Percentiles rank a stretch among this genome's conserved stretches.
Conservation (phyloP, 768 basidiomycete genomes). For the Lanmaoa pseudosensibilis region DNA sequence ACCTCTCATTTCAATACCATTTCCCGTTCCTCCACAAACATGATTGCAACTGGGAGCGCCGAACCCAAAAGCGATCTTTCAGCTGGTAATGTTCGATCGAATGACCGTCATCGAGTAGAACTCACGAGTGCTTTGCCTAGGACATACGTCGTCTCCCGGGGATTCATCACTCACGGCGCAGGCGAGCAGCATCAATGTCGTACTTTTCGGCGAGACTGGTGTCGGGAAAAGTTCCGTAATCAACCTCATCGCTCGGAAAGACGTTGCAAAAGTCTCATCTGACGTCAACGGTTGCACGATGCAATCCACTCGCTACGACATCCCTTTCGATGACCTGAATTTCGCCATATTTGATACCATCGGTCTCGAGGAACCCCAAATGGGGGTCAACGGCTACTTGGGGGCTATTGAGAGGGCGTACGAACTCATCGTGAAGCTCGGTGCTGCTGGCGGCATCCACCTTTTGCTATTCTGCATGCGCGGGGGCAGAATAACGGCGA, state of each 20-base stretch:
- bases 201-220: conserved; percentile 45
- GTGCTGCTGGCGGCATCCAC: conserved; percentile 36
- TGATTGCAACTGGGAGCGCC: neutral
- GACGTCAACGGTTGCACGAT: conserved; percentile 39
- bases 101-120: neutral
- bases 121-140: conserved; percentile 11
- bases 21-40: conserved; percentile 1
- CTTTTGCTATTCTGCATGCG: conserved; percentile 45
- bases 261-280: conserved; percentile 27
- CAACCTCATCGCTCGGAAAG: conserved; percentile 30
- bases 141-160: neutral
- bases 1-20: neutral
- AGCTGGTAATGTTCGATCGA: conserved; percentile 10
- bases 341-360: conserved; percentile 36
- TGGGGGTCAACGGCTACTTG: conserved; percentile 29
- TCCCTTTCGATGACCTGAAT: conserved; percentile 19
- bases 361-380: conserved; percentile 35
- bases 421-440: conserved; percentile 34
- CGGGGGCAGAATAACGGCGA: conserved; percentile 38
- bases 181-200: conserved; percentile 30
- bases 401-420: conserved; percentile 31
- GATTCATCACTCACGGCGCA: neutral
- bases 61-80: neutral
- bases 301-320: conserved; percentile 26
- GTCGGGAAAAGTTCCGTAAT: conserved; percentile 34